Conservation (phyloP, 495 filamentous ascomycete species). For the Aspergillus biplanus region DNA sequence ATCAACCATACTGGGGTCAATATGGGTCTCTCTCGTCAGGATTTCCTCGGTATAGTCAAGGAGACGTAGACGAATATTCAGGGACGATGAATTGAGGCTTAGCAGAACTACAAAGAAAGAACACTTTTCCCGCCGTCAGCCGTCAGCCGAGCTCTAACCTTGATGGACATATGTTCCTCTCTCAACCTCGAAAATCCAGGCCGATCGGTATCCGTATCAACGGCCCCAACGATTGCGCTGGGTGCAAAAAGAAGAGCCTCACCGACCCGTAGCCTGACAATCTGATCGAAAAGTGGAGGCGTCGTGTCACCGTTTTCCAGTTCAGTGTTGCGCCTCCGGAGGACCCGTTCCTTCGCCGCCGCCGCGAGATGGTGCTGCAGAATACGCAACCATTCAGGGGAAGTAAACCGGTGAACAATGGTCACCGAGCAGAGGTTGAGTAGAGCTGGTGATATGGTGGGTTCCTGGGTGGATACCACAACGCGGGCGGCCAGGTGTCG, state of each 20-base stretch:
- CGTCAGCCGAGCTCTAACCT: conserved; percentile 22
- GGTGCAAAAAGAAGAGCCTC: conserved; percentile 68
- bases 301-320: neutral
- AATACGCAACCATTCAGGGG: conserved; percentile 67
- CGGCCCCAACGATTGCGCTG: conserved; percentile 42
- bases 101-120: conserved; percentile 1
- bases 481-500: conserved; percentile 56
- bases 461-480: conserved; percentile 79
- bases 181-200: conserved; percentile 12
- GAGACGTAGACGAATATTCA: too few relatives aligned
- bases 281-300: conserved; percentile 34
- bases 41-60: too few relatives aligned
- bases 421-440: conserved; percentile 74
- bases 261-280: conserved; percentile 60
- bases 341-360: conserved; percentile 18
- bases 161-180: conserved; percentile 14
- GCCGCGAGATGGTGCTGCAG: conserved; percentile 67
- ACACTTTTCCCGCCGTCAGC: conserved; percentile 26
- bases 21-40: too few relatives aligned
- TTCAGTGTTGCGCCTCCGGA: conserved; percentile 1
- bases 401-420: conserved; percentile 75
- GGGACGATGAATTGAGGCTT: too few relatives aligned
- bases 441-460: conserved; percentile 69
- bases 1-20: too few relatives aligned
- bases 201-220: conserved; percentile 8